Percentiles rank a stretch among this genome's conserved stretches.
These are phyloP conservation scores for Eucalyptus cloeziana DNA, from an alignment of 345 rosid species.

Conservation along the genomic window DNA sequence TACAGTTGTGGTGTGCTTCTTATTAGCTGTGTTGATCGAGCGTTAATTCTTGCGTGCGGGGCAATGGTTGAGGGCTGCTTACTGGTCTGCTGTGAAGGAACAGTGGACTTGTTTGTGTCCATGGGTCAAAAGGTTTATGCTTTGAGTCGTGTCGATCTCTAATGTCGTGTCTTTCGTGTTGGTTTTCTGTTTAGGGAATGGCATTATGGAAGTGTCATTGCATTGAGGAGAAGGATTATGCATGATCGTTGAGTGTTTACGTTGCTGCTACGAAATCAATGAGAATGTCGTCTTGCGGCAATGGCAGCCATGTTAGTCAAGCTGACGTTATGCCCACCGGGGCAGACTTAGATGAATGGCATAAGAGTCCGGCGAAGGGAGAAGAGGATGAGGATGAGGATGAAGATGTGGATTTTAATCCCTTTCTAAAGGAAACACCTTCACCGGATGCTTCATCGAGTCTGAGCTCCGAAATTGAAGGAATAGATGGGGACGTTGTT, in stretches of 20 bases:
- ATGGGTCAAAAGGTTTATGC: not conserved
- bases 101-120: not conserved
- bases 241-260: not conserved
- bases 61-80: not conserved
- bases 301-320: not conserved
- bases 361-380: not conserved
- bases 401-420: conserved; percentile 82
- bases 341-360: not conserved
- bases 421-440: conserved; percentile 55
- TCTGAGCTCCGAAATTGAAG: conserved; percentile 72
- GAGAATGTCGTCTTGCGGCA: conserved; percentile 8
- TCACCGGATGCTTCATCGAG: conserved; percentile 85
- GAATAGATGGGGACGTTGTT: conserved; percentile 21
- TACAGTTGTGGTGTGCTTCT: not conserved
- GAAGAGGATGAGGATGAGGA: conserved; percentile 45
- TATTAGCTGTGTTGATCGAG: not conserved
- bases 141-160: not conserved
- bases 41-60: not conserved
- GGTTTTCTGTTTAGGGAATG: not conserved
- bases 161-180: not conserved
- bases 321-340: not conserved
- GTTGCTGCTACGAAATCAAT: not conserved
- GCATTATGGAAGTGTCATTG: not conserved
- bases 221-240: not conserved
- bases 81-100: not conserved